phyloP scores from a whole-genome alignment of 2,329 filamentous ascomycete genomes.

The Chalaropsis ovoidea region DNA sequence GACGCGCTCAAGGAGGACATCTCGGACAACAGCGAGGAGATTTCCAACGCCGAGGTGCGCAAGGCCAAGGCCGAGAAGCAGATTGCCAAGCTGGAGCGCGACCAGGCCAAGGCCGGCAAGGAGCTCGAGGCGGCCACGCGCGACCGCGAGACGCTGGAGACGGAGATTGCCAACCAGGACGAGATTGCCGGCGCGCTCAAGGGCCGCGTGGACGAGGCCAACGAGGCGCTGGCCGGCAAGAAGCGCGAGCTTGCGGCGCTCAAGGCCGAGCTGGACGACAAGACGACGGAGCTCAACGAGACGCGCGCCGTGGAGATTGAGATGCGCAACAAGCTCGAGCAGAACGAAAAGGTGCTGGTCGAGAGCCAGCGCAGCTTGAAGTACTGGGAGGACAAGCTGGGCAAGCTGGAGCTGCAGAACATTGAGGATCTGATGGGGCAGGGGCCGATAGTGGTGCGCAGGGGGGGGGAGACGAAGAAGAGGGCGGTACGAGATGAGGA shows the following conservation, averaged over 20 bases:
- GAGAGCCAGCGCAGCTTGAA: constrained; percentile 77
- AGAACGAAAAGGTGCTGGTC: constrained; percentile 76
- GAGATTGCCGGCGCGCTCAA: constrained; percentile 64
- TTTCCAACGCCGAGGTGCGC: constrained; percentile 75
- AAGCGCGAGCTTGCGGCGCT: constrained; percentile 69
- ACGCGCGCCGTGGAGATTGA: constrained; percentile 87
- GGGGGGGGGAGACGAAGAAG: constrained; percentile 9
- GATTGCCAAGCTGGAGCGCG: constrained; percentile 74
- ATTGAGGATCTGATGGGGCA: constrained; percentile 54
- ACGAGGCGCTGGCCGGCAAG: constrained; percentile 65
- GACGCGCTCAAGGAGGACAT: constrained; percentile 83
- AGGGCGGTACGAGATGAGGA: constrained; percentile 27
- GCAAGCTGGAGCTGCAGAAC: constrained; percentile 74
- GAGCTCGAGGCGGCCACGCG: constrained; percentile 62
- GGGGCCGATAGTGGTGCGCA: constrained; percentile 27
- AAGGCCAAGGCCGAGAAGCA: constrained; percentile 93
- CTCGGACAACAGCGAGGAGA: constrained; percentile 64
- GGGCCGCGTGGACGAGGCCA: constrained; percentile 67
- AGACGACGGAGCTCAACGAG: constrained; percentile 75
- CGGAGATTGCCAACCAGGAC: constrained; percentile 67
- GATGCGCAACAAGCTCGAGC: constrained; percentile 96
- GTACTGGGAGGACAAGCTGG: constrained; percentile 84
- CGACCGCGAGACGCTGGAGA: constrained; percentile 69
- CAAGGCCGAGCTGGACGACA: constrained; percentile 79
- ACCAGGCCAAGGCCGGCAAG: constrained; percentile 63